Evolutionary conservation across 2,329 filamentous ascomycete species (phyloP), one percentile per base, ranked within the genome.

Genomic region (Pseudocercospora pini-densiflorae): DNA sequence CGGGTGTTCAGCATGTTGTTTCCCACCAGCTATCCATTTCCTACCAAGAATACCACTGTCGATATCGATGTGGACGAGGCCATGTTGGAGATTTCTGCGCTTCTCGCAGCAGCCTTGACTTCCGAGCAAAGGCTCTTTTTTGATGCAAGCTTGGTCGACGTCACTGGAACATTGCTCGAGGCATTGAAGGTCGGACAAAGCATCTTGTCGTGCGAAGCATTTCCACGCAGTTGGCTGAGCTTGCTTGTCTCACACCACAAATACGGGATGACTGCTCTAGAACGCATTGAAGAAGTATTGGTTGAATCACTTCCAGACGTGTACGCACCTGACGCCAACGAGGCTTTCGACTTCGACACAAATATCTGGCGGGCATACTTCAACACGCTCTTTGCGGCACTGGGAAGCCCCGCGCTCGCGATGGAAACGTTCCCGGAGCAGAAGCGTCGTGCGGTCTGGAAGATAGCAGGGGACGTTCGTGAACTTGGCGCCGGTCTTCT

Each of bases 341-440:
- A 77, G 40, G 77, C 77, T 1, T 74, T 78, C 43, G 87, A 85
- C 12, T 99, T 98, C 79, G 93, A 96, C 75, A 97, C 93, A 10
- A 92, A 96, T 64, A 82, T 98, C 12, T 99, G 95, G 95, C 94
- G 94, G 71, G 85, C 91, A 33, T 97, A 97, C 81, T 97, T 99
- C 77, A 91, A 90, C 19, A 94, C 93, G 0, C 82, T 99, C 31
- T 85, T 99, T 29, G 93, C 92, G 75, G 89, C 98, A 2, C 92
- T 99, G 2, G 92, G 92, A 5, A 97, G 93, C 74, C 89, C 94
- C 40, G 92, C 91, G 0, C 85, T 99, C 21, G 94, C 95, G 0
- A 86, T 99, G 43, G 95, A 99, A 77, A 97, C 94, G 0, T 98
- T 97, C 76, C 93, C 95, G 0, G 96, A 99, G 78, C 95, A 99